Evolutionary conservation across 2,329 filamentous ascomycete species (phyloP), one percentile per base, ranked within the genome.

Genomic region (Bimuria novae-zelandiae): DNA sequence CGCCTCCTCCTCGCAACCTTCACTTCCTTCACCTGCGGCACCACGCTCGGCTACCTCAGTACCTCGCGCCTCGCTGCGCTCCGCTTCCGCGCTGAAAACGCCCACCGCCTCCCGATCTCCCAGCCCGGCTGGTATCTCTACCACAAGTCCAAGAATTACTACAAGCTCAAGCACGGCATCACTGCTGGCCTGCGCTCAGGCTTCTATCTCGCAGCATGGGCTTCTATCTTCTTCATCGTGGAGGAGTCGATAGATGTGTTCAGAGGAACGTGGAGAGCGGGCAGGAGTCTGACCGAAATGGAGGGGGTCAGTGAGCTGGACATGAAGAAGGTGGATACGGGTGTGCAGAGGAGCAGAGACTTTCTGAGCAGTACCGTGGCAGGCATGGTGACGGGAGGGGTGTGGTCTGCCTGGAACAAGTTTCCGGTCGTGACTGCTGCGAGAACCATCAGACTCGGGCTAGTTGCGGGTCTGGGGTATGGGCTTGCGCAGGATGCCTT

Each of bases 61-160:
- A 91, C 90, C 21, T 87, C 86, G 53, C 86, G 86, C 67, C 86
- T 83, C 70, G 84, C 90, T 0, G 87, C 89, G 46, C 81, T 96
- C 52, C 88, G 89, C 33, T 99, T 97, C 78, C 88, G 93, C 50
- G 94, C 94, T 55, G 94, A 99, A 76, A 96, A 99, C 70, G 92
- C 94, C 1, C 94, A 99, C 79, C 89, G 93, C 61, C 85, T 97
- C 57, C 94, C 94, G 17, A 86, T 84, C 3, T 87, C 87, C 1
- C 87, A 90, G 22, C 85, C 87, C 2, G 93, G 92, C 16, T 99
- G 94, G 94, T 99, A 93, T 71, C 84, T 97, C n/a, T 99, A 99
- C 75, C 93, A 97, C 79, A 97, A 97, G 77, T 90, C 86, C 71
- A 97, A 97, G 76, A 97, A 96, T 75, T 97, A 99, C 77, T 86